Evolutionary conservation across 768 basidiomycete species (phyloP), one percentile per base, ranked within the genome.

Genomic region (Mycena latifolia): DNA sequence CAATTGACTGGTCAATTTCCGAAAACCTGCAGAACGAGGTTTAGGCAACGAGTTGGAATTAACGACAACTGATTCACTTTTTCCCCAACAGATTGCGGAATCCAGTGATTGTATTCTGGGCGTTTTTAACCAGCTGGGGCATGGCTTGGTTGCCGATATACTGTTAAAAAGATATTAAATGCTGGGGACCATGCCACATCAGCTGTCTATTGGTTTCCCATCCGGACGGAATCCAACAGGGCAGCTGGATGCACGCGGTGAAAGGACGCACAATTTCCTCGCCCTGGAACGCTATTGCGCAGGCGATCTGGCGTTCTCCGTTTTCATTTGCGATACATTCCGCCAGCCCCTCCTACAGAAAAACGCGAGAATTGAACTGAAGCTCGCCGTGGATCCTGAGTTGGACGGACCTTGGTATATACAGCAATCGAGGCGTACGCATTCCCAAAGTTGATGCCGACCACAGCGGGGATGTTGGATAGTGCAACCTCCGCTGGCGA

Each of bases 261-360:
- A 48, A 64, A 18, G 20, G 35, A 84, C 92, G 72, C 74, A 95
- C 96, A 76, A 92, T 89, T 77, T 98, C 93, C 77, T 97, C 94
- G 28, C 95, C 95, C 43, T 89, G 88, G 77, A 97, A 99, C 0
- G 96, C 88, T 59, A 99, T 83, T 28, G 95, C 95, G 75, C 94
- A 95, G 0, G 95, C 95, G 73, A 99, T 99, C 81, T 99, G 97
- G 33, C 98, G 91, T 76, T 98, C 97, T 31, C 98, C 97, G 76
- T 99, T 97, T 76, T 99, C 96, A 76, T 98, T 99, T 7, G 96
- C 98, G 66, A 99, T 98, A 76, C 94, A 97, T 74, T 96, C 94
- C 46, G 96, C 91, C 31, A 92, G 82, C 15, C 94, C 94, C 79
- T 98, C 95, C 95, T 96, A 59, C 35, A 27, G 37, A 55, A 35